Percentiles rank a stretch among this genome's conserved stretches.
Conservation (phyloP, 2,329 filamentous ascomycete species). For the Immersiporthe knoxdaviesiana region DNA sequence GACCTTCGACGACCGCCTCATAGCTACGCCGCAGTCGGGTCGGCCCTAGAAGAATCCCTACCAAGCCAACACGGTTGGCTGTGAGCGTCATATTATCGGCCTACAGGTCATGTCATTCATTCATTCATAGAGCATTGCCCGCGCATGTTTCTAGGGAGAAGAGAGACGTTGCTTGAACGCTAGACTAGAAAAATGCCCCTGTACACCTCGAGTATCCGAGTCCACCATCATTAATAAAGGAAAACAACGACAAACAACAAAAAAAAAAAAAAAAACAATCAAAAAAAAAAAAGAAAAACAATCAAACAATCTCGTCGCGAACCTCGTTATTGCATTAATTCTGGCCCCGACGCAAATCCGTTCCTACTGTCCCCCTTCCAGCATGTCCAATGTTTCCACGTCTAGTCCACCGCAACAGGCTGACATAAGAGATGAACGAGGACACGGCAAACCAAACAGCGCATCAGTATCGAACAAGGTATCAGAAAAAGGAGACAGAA, state of each 20-base stretch:
- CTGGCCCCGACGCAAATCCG: constrained; percentile 10
- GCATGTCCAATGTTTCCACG: constrained; percentile 3
- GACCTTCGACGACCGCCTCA: not conserved
- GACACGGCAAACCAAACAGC: constrained; percentile 29
- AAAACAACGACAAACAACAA: constrained; percentile 8
- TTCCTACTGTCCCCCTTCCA: not conserved
- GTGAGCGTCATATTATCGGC: not conserved
- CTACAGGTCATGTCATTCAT: not conserved
- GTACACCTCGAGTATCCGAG: constrained; percentile 23
- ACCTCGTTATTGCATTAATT: constrained; percentile 18
- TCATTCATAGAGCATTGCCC: not conserved
- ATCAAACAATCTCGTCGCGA: constrained; percentile 1
- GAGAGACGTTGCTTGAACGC: constrained; percentile 28
- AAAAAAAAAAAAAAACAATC: constrained; percentile 11
- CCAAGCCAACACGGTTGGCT: not conserved
- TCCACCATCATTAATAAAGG: not conserved
- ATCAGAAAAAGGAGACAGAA: constrained; percentile 48
- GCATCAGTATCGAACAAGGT: constrained; percentile 63
- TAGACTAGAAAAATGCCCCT: constrained; percentile 16
- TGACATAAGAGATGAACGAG: not conserved
- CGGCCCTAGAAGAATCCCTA: not conserved
- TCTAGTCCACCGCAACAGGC: constrained; percentile 27
- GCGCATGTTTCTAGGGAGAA: constrained; percentile 2
- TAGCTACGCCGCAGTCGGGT: not conserved
- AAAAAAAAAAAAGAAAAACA: not conserved